A percentile compares a stretch with the other conserved stretches of the same genome.
These are phyloP conservation scores for Olyra latifolia DNA, from an alignment of 176 grass and related monocot genomes.

Conservation along the genomic window DNA sequence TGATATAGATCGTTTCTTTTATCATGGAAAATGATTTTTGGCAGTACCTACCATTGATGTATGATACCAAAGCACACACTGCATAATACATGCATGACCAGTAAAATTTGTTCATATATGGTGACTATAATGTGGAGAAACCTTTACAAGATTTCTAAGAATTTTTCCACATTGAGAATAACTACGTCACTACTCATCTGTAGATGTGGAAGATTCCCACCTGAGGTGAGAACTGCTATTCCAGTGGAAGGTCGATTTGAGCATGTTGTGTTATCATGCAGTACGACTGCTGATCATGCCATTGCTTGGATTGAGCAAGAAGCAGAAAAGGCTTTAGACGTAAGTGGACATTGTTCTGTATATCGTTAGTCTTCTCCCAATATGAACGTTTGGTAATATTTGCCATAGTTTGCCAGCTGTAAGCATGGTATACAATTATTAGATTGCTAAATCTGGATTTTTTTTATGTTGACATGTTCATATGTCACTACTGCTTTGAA, in stretches of 20 bases:
- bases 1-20: neutral
- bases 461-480: conserved; percentile 17
- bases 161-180: neutral
- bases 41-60: neutral
- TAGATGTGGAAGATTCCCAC: conserved; percentile 94
- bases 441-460: conserved; percentile 13
- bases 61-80: neutral
- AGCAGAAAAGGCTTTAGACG: conserved; percentile 79
- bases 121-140: conserved; percentile 19
- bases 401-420: neutral
- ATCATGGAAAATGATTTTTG: neutral
- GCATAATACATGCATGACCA: neutral
- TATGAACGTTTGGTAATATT: neutral
- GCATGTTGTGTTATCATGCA: conserved; percentile 96
- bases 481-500: neutral
- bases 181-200: neutral
- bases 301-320: conserved; percentile 94
- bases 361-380: conserved; percentile 12
- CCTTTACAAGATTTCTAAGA: no score
- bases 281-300: conserved; percentile 93
- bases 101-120: conserved; percentile 9
- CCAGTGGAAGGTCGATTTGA: conserved; percentile 95
- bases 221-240: conserved; percentile 93
- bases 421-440: neutral
- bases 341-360: conserved; percentile 19